Evolutionary conservation across 1,139 yeast genomes (phyloP).

Genomic region (Petasospora fabianii): DNA sequence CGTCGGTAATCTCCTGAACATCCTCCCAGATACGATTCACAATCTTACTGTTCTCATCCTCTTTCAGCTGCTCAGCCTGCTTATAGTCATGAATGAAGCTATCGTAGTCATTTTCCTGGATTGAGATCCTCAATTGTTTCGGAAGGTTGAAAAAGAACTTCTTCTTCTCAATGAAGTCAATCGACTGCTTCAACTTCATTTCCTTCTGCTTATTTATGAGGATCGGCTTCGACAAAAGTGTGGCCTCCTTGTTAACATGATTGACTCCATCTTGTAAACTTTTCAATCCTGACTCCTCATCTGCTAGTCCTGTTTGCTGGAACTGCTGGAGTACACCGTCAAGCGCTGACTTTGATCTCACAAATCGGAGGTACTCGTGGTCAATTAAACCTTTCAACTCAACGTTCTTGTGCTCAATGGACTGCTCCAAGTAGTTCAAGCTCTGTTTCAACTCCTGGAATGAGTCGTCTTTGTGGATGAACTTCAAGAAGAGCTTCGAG

Average conservation of each 20-base stretch:
- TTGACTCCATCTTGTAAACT: conserved; percentile 46
- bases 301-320: conserved; percentile 34
- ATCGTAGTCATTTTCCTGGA: conserved; percentile 64
- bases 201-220: conserved; percentile 61
- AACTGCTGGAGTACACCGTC: conserved; percentile 57
- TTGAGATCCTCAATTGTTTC: conserved; percentile 46
- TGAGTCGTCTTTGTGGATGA: conserved; percentile 68
- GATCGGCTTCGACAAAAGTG: conserved; percentile 73
- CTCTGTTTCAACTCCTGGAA: conserved; percentile 58
- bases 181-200: conserved; percentile 53
- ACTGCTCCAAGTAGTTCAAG: conserved; percentile 54
- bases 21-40: conserved; percentile 61
- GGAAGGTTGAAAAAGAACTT: conserved; percentile 73
- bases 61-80: conserved; percentile 40
- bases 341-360: conserved; percentile 66
- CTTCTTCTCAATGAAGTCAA: conserved; percentile 60
- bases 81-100: conserved; percentile 67
- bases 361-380: conserved; percentile 69
- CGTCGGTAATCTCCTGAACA: conserved; percentile 60
- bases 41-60: conserved; percentile 25
- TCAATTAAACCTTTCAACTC: conserved; percentile 67
- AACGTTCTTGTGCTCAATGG: conserved; percentile 61
- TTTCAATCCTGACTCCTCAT: conserved; percentile 32
- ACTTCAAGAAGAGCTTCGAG: conserved; percentile 63
- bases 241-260: conserved; percentile 49